These are phyloP conservation scores for Zoysia japonica DNA, from an alignment of 176 grass and related monocot species.

Conservation along the genomic window DNA sequence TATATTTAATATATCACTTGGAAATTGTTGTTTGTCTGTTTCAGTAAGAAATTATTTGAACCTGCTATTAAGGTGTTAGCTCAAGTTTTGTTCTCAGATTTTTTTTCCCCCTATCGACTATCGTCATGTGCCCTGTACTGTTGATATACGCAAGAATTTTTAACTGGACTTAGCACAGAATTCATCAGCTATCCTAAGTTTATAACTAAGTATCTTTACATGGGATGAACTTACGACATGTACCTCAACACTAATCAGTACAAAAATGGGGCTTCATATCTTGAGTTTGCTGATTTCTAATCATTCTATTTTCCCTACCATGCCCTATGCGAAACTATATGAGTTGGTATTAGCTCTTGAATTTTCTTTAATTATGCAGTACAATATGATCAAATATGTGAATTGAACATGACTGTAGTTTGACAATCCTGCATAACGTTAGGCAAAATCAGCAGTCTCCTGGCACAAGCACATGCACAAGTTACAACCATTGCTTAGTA, in stretches of 20 bases:
- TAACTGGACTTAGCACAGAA: slow-evolving; percentile 20
- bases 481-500: neutral
- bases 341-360: neutral
- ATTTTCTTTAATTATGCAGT: neutral
- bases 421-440: neutral
- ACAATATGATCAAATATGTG: neutral
- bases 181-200: neutral
- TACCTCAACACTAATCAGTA: neutral
- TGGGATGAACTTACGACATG: slow-evolving; percentile 8
- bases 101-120: no score
- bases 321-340: neutral
- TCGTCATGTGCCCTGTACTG: neutral
- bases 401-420: slow-evolving; percentile 1
- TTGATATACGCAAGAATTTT: neutral
- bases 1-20: no score
- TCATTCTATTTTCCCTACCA: slow-evolving; percentile 20
- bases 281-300: neutral
- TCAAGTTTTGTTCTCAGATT: neutral
- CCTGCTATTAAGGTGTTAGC: slow-evolving; percentile 2
- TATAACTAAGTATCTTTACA: slow-evolving; percentile 10
- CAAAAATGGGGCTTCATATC: neutral
- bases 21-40: neutral
- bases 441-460: neutral
- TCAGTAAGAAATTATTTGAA: neutral
- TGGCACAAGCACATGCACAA: neutral